Evolutionary conservation across 1,284 basidiomycete genomes (phyloP), one percentile per base, ranked within the genome.

Genomic region (Phaffia rhodozyma): DNA sequence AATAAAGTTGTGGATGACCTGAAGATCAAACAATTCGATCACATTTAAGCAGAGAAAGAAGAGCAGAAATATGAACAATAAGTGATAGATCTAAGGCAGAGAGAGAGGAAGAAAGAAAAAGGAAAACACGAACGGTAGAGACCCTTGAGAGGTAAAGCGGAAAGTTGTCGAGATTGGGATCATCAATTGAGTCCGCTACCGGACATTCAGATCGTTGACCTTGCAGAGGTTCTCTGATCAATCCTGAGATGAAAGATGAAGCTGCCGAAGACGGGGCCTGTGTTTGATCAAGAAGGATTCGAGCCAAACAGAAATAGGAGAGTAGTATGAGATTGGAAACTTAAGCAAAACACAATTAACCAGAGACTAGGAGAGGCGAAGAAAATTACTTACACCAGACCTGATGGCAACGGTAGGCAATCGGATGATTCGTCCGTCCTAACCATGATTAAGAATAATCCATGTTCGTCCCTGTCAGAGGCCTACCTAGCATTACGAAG

Each of bases 381-480:
- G 53, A 30, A 7, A 16, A 5, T 20, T 23, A 69, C 71, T 68
- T 58, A 70, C 75, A 21, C 59, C 83, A 4, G 83, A 78, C 56
- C 83, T 79, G 50, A 84, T 81, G 58, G 81, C 79, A 66, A 85
- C 81, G 11, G 83, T 84, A 1, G 84, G 84, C 1, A 84, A 76
- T 48, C 83, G 81, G 49, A 84, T 73, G 67, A 84, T 81, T 34
- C 82, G 79, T 21, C 83, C 83, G 68, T 84, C 83, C 38, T 43
- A 16, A 43, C 5, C 38, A 16, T 43, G 16, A 2, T 7, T 11
- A 43, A 43, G 16, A 11, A 43, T 16, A 16, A 43, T 43, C 2
- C 2, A 16, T 16, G 13, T 43, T 7, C 13, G 2, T 43, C 13
- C 38, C 2, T 16, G 13, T 43, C 38, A 43, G 38, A 11, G 2